Percentiles rank a stretch among this genome's conserved stretches.
Conservation (phyloP, 352 stramenopile species). For the Globisporangium perplexum region DNA sequence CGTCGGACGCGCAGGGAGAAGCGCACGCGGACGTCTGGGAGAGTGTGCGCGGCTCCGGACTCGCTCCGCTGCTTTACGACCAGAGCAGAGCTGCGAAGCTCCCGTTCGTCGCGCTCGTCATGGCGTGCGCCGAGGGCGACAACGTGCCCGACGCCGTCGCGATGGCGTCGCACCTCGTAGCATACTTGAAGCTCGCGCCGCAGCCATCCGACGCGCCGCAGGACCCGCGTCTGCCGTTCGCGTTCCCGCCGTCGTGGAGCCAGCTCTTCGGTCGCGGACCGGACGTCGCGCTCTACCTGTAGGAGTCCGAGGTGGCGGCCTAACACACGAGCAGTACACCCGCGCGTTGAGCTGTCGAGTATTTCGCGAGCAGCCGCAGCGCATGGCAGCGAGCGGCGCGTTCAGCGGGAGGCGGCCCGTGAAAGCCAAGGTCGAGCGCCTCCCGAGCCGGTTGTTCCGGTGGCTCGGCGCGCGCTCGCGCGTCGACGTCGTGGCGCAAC, state of each 20-base stretch:
- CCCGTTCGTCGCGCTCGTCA: slow-evolving; percentile 50
- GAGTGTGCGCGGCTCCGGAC: slow-evolving; percentile 45
- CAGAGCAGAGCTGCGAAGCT: slow-evolving; percentile 28
- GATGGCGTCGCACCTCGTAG: slow-evolving; percentile 45
- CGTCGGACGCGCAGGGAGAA: neutral
- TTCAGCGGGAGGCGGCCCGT: slow-evolving; percentile 11
- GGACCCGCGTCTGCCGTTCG: slow-evolving; percentile 24
- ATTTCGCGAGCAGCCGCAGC: neutral
- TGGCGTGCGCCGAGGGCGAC: slow-evolving; percentile 73
- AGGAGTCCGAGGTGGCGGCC: slow-evolving; percentile 11
- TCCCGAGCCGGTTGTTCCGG: slow-evolving; percentile 18
- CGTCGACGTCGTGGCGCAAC: slow-evolving; percentile 55
- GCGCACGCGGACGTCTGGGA: slow-evolving; percentile 18
- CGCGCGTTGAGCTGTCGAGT: neutral
- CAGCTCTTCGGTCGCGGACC: slow-evolving; percentile 58
- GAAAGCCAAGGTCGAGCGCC: slow-evolving; percentile 9
- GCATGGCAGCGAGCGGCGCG: neutral
- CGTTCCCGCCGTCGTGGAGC: slow-evolving; percentile 53
- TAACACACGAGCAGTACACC: neutral
- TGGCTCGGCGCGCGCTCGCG: slow-evolving; percentile 17
- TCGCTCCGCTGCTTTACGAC: slow-evolving; percentile 45
- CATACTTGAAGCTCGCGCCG: slow-evolving; percentile 27
- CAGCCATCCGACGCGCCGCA: neutral
- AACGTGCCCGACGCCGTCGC: slow-evolving; percentile 68
- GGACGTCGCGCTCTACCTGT: slow-evolving; percentile 50